Evolutionary conservation across 2,329 filamentous ascomycete genomes (phyloP).

Genomic region (Ophiognomonia clavigignenti-juglandacearum): DNA sequence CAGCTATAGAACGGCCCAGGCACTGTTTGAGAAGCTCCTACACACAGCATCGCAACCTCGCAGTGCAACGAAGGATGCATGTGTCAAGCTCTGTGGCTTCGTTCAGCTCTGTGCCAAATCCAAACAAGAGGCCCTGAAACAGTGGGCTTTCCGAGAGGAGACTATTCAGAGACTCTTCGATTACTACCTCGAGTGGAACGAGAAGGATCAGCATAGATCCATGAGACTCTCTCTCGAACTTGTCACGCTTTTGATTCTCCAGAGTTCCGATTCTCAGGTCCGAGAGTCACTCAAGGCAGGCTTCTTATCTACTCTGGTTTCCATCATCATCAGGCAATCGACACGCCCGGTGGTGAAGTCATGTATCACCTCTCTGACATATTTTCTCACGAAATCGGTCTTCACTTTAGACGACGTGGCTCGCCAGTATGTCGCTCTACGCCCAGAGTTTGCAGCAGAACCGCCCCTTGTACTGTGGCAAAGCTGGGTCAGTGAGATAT

Average conservation of each 20-base stretch:
- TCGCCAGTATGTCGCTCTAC: slow-evolving; percentile 33
- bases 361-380: slow-evolving; percentile 61
- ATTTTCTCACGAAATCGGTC: slow-evolving; percentile 58
- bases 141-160: slow-evolving; percentile 47
- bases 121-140: slow-evolving; percentile 32
- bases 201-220: slow-evolving; percentile 59
- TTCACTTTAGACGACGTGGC: slow-evolving; percentile 44
- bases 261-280: slow-evolving; percentile 40
- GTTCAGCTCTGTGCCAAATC: slow-evolving; percentile 56
- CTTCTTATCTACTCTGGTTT: slow-evolving; percentile 49
- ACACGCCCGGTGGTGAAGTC: slow-evolving; percentile 64
- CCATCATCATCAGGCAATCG: slow-evolving; percentile 55
- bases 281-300: slow-evolving; percentile 34
- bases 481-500: slow-evolving; percentile 28
- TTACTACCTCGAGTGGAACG: slow-evolving; percentile 64
- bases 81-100: slow-evolving; percentile 57
- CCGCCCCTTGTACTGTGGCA: slow-evolving; percentile 24
- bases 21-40: slow-evolving; percentile 44
- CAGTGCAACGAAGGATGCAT: slow-evolving; percentile 52
- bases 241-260: slow-evolving; percentile 44
- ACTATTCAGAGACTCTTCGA: slow-evolving; percentile 50
- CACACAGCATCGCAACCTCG: slow-evolving; percentile 47
- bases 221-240: slow-evolving; percentile 60
- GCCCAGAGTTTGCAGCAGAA: slow-evolving; percentile 21
- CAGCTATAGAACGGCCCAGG: slow-evolving; percentile 28